These are phyloP conservation scores for Phyllosticta paracitricarpa DNA, from an alignment of 2,329 filamentous ascomycete genomes.

Conservation along the genomic window DNA sequence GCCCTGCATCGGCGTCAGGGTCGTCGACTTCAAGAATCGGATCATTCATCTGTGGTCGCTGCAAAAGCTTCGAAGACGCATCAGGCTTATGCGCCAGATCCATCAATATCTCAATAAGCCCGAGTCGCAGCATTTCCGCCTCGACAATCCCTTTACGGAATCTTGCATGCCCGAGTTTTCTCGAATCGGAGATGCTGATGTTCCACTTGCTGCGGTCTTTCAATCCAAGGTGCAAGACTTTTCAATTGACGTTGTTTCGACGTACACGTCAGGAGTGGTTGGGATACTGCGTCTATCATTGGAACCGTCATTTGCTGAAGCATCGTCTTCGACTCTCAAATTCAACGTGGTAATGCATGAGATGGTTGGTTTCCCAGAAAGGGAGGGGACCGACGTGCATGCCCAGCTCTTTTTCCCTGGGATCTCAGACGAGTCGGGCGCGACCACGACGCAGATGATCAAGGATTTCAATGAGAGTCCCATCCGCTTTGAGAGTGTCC, in stretches of 20 bases:
- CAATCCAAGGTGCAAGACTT: slow-evolving; percentile 93
- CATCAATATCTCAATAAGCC: slow-evolving; percentile 93
- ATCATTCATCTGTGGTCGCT: slow-evolving; percentile 92
- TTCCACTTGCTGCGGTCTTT: slow-evolving; percentile 86
- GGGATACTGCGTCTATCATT: slow-evolving; percentile 85
- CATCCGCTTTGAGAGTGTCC: slow-evolving; percentile 91
- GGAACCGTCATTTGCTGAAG: slow-evolving; percentile 86
- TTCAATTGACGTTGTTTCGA: slow-evolving; percentile 78
- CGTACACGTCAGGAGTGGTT: slow-evolving; percentile 82
- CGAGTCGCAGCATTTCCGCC: slow-evolving; percentile 81
- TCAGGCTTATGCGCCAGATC: slow-evolving; percentile 91
- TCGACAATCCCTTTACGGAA: slow-evolving; percentile 90
- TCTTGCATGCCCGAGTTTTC: slow-evolving; percentile 87
- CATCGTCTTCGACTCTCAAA: slow-evolving; percentile 84
- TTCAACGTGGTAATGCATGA: slow-evolving; percentile 99
- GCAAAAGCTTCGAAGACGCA: slow-evolving; percentile 78
- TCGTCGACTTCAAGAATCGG: slow-evolving; percentile 79
- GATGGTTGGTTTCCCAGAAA: slow-evolving; percentile 84
- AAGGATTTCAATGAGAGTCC: slow-evolving; percentile 86
- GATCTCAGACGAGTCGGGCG: slow-evolving; percentile 71
- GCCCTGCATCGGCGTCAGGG: slow-evolving; percentile 80
- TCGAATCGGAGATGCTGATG: slow-evolving; percentile 82
- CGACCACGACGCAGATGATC: slow-evolving; percentile 92
- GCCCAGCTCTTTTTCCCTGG: slow-evolving; percentile 94
- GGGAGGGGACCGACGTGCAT: slow-evolving; percentile 91